Conservation (phyloP, 2,329 filamentous ascomycete species). For the Stachybotrys chartarum region DNA sequence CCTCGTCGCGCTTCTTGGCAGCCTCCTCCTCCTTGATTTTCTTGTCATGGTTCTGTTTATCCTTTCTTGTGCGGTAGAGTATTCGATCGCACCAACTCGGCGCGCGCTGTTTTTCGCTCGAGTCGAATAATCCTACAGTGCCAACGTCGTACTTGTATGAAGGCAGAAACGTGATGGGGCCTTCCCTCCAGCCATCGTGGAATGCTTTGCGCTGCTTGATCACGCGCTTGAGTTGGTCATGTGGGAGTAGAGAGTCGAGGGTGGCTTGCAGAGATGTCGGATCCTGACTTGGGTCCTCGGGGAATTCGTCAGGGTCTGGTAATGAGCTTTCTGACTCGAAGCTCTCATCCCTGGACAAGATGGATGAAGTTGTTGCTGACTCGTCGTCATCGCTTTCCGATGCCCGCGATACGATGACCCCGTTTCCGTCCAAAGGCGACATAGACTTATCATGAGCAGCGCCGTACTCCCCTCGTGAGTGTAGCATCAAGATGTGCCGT, state of each 20-base stretch:
- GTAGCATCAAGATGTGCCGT: slow-evolving; percentile 71
- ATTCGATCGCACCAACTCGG: slow-evolving; percentile 98
- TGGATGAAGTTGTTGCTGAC: slow-evolving; percentile 24
- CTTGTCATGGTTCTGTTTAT: slow-evolving; percentile 59
- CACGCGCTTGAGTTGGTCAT: slow-evolving; percentile 76
- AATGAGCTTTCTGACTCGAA: slow-evolving; percentile 36
- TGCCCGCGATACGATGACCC: slow-evolving; percentile 39
- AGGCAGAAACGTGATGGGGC: slow-evolving; percentile 78
- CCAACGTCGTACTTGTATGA: slow-evolving; percentile 98
- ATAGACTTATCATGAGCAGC: slow-evolving; percentile 33
- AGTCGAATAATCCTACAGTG: slow-evolving; percentile 87
- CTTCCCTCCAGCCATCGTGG: slow-evolving; percentile 88
- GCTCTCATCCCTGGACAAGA: slow-evolving; percentile 23
- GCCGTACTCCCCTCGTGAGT: slow-evolving; percentile 73
- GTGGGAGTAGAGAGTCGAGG: slow-evolving; percentile 75
- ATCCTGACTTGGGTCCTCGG: slow-evolving; percentile 63
- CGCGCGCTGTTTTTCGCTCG: slow-evolving; percentile 85
- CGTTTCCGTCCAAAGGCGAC: slow-evolving; percentile 35
- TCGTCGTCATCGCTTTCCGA: slow-evolving; percentile 39
- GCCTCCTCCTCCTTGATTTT: slow-evolving; percentile 58
- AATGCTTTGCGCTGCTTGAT: slow-evolving; percentile 75
- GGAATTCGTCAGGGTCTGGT: slow-evolving; percentile 59
- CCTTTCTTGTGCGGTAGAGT: slow-evolving; percentile 69
- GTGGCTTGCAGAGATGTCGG: slow-evolving; percentile 85
- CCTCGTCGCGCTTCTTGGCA: slow-evolving; percentile 66